Conservation (phyloP, 163 green algal species). For the Chloroidium sp. region DNA sequence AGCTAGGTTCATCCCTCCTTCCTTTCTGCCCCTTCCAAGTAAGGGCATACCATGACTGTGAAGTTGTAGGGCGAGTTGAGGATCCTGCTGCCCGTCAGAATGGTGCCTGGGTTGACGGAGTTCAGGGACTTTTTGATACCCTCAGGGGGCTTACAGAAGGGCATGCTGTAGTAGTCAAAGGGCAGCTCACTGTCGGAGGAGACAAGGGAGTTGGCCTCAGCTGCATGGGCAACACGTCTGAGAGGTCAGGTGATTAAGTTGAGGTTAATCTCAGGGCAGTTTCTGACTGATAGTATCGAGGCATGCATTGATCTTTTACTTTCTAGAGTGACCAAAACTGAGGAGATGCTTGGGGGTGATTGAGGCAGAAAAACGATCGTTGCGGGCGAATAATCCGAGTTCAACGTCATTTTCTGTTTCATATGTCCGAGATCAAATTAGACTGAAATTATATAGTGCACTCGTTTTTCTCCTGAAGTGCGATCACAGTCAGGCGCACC, state of each 20-base stretch:
- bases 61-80: slow-evolving; percentile 88
- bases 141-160: slow-evolving; percentile 84
- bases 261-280: background rate
- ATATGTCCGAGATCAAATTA: too few relatives aligned
- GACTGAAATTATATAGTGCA: too few relatives aligned
- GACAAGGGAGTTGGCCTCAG: slow-evolving; percentile 69
- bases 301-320: background rate
- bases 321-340: background rate
- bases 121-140: slow-evolving; percentile 55
- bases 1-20: too few relatives aligned
- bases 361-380: background rate
- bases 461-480: too few relatives aligned
- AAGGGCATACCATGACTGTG: slow-evolving; percentile 51
- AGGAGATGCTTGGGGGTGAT: background rate
- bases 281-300: background rate
- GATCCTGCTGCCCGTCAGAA: slow-evolving; percentile 78
- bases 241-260: background rate
- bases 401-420: too few relatives aligned
- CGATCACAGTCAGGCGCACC: slow-evolving; percentile 15
- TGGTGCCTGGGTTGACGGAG: slow-evolving; percentile 81
- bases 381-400: too few relatives aligned
- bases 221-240: slow-evolving; percentile 24
- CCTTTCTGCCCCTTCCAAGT: background rate
- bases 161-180: slow-evolving; percentile 82
- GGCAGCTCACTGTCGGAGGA: slow-evolving; percentile 82